Evolutionary conservation across 2,329 filamentous ascomycete genomes (phyloP).

Genomic region (Talaromyces sp.): DNA sequence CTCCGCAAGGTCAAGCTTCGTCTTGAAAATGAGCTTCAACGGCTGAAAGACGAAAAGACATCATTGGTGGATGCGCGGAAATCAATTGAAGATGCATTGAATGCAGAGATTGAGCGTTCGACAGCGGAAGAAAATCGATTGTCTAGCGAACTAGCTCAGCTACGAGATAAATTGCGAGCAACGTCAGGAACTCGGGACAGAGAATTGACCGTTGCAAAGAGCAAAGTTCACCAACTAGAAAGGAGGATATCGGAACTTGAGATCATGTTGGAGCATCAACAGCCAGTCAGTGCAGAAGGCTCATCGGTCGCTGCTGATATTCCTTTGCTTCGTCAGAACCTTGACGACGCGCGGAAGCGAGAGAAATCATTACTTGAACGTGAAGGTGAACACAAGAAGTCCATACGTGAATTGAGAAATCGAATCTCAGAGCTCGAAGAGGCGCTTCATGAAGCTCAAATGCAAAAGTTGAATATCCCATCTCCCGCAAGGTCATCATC

Average conservation of each 20-base stretch:
- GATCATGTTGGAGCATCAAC: slow-evolving; percentile 51
- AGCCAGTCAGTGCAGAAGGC: slow-evolving; percentile 33
- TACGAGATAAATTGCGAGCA: slow-evolving; percentile 49
- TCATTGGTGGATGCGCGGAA: slow-evolving; percentile 53
- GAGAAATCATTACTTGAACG: slow-evolving; percentile 61
- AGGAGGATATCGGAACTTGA: slow-evolving; percentile 48
- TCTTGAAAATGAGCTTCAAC: slow-evolving; percentile 61
- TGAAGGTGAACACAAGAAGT: slow-evolving; percentile 60
- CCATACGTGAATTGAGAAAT: slow-evolving; percentile 58
- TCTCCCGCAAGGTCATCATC: slow-evolving; percentile 51
- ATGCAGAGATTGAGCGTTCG: slow-evolving; percentile 62
- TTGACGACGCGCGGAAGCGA: slow-evolving; percentile 60
- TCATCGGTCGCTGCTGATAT: slow-evolving; percentile 45
- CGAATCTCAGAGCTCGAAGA: slow-evolving; percentile 63
- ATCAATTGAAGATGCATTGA: slow-evolving; percentile 58
- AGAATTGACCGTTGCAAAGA: slow-evolving; percentile 50
- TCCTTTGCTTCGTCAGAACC: slow-evolving; percentile 57
- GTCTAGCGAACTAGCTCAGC: slow-evolving; percentile 43
- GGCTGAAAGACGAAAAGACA: slow-evolving; percentile 60
- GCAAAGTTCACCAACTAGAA: slow-evolving; percentile 62
- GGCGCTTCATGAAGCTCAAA: slow-evolving; percentile 58
- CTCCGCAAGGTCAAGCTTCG: slow-evolving; percentile 63
- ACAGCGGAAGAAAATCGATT: slow-evolving; percentile 61
- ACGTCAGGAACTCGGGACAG: slow-evolving; percentile 41
- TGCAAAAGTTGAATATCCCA: slow-evolving; percentile 47